Percentiles rank a stretch among this genome's conserved stretches.
phyloP scores from a whole-genome alignment of 2,329 filamentous ascomycete species.

The Penicillium sp. region DNA sequence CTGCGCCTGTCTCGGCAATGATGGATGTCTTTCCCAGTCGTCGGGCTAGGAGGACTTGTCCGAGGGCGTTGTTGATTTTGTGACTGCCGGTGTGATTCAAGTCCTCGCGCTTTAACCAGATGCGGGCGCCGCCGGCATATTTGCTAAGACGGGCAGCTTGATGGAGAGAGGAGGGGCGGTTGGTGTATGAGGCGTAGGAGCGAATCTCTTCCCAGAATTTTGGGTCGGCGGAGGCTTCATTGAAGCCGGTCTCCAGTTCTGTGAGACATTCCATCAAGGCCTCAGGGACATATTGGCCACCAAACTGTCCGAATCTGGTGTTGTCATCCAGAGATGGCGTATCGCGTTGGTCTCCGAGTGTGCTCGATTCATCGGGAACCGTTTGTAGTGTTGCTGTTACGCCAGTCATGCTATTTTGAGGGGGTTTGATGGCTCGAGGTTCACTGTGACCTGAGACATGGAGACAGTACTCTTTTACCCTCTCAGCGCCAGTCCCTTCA shows the following conservation, averaged over 20 bases:
- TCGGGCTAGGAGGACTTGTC: constrained; percentile 85
- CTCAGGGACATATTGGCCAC: constrained; percentile 94
- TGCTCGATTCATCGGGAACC: background rate
- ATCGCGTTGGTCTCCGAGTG: constrained; percentile 50
- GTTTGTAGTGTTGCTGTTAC: background rate
- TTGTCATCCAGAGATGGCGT: background rate
- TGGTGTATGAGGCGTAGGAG: constrained; percentile 92
- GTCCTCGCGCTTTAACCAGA: constrained; percentile 97
- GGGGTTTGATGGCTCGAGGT: constrained; percentile 54
- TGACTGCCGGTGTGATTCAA: constrained; percentile 95
- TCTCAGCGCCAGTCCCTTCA: constrained; percentile 65
- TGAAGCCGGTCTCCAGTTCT: constrained; percentile 86
- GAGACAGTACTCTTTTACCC: constrained; percentile 82
- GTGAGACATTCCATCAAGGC: constrained; percentile 93
- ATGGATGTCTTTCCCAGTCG: constrained; percentile 92
- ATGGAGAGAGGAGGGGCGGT: constrained; percentile 85
- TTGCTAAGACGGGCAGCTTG: constrained; percentile 82
- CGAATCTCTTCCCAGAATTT: constrained; percentile 94
- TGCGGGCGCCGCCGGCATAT: constrained; percentile 84
- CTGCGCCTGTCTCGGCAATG: constrained; percentile 94
- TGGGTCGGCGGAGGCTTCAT: constrained; percentile 79
- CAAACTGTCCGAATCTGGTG: constrained; percentile 82
- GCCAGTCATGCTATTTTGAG: background rate
- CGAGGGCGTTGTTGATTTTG: constrained; percentile 98
- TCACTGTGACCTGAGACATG: constrained; percentile 61